Evolutionary conservation across 2,329 filamentous ascomycete genomes (phyloP).

Genomic region (Colletotrichum caudatum): DNA sequence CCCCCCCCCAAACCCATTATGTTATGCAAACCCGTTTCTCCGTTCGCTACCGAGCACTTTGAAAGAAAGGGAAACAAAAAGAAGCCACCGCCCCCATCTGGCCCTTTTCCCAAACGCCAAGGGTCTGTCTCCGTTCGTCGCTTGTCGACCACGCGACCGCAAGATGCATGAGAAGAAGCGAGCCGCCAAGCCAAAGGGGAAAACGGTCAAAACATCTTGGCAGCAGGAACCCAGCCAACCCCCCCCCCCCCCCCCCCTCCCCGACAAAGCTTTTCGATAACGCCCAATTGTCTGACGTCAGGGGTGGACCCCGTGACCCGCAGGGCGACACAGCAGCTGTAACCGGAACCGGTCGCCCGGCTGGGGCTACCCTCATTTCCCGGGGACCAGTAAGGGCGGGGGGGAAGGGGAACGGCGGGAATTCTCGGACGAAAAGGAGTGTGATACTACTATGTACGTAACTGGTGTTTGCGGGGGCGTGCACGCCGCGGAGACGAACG

Average conservation of each 20-base stretch:
- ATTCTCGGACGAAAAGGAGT: constrained; percentile 20
- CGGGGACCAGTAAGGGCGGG: not conserved
- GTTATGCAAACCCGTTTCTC: not conserved
- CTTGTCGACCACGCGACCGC: not conserved
- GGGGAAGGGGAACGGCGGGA: no score
- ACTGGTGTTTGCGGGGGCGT: not conserved
- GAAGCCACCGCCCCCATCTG: not conserved
- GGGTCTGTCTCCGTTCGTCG: not conserved
- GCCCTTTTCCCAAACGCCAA: not conserved
- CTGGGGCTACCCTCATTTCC: constrained; percentile 8
- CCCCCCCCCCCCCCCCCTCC: no score
- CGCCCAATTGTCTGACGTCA: not conserved
- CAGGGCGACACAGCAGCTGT: constrained; percentile 16
- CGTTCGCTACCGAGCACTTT: not conserved
- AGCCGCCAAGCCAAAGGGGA: not conserved
- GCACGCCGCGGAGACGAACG: not conserved
- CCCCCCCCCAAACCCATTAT: not conserved
- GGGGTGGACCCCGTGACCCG: constrained; percentile 17
- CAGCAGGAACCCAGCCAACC: not conserved
- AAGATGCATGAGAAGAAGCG: constrained; percentile 4
- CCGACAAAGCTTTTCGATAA: not conserved
- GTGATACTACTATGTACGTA: no score
- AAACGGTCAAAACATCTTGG: constrained; percentile 23
- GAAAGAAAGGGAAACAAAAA: not conserved
- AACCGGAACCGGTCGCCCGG: constrained; percentile 29